These are phyloP conservation scores for Hemileccinum impolitum DNA, from an alignment of 768 basidiomycete species.

Conservation along the genomic window DNA sequence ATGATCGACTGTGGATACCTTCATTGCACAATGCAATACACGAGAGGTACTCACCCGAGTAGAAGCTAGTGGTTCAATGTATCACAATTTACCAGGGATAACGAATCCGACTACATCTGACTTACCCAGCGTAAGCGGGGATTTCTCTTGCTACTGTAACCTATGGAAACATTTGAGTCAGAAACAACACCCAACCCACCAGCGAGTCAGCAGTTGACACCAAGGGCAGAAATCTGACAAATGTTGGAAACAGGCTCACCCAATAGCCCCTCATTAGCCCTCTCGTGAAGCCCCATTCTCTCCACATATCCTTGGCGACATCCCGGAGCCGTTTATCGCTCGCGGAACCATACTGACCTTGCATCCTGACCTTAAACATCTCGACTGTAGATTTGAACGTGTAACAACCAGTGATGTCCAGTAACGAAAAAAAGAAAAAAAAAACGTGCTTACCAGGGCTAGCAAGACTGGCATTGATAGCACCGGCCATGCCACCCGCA, in stretches of 20 bases:
- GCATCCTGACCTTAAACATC: slow-evolving; percentile 99
- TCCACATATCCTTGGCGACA: slow-evolving; percentile 82
- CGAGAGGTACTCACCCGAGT: slow-evolving; percentile 43
- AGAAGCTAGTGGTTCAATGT: slow-evolving; percentile 47
- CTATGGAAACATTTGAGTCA: slow-evolving; percentile 36
- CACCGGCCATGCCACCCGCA: slow-evolving; percentile 92
- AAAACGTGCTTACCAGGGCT: slow-evolving; percentile 61
- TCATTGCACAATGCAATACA: neutral
- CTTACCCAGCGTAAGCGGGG: slow-evolving; percentile 86
- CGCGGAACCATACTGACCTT: slow-evolving; percentile 85
- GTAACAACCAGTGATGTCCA: neutral
- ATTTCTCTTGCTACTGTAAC: slow-evolving; percentile 91
- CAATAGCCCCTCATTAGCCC: slow-evolving; percentile 98
- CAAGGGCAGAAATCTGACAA: neutral
- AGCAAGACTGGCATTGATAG: slow-evolving; percentile 84
- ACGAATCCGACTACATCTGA: neutral
- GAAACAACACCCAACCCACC: neutral
- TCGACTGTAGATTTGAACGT: slow-evolving; percentile 54
- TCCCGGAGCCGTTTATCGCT: slow-evolving; percentile 74
- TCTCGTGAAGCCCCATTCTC: slow-evolving; percentile 75
- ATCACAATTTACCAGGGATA: neutral
- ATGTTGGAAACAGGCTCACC: slow-evolving; percentile 44
- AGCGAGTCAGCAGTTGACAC: neutral
- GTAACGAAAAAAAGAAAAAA: neutral
- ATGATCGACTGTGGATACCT: neutral